Percentiles rank a stretch among this genome's conserved stretches.
These are phyloP conservation scores for Nicotiana noctiflora DNA, from an alignment of 257 asterid species.

Conservation along the genomic window DNA sequence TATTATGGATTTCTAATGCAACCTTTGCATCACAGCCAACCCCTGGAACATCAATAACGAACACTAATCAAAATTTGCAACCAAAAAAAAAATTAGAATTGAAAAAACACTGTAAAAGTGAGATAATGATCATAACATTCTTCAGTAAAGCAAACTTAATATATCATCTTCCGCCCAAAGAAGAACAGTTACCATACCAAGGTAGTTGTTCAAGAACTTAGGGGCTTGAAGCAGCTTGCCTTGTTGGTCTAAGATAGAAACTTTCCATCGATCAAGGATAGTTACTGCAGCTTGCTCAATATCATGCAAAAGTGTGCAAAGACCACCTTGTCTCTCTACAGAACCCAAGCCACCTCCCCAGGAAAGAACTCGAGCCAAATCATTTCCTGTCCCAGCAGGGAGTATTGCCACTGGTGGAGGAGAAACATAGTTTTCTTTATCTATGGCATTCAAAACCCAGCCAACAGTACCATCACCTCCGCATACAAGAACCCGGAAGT, in stretches of 20 bases:
- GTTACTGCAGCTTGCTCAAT: slow-evolving; percentile 98
- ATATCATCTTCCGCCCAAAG: neutral
- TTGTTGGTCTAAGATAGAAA: slow-evolving; percentile 58
- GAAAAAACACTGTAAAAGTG: neutral
- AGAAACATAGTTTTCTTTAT: slow-evolving; percentile 82
- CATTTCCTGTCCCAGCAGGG: slow-evolving; percentile 99
- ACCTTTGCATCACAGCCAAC: slow-evolving; percentile 99
- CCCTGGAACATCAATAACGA: slow-evolving; percentile 36
- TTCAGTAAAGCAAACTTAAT: neutral
- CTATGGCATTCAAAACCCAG: slow-evolving; percentile 87
- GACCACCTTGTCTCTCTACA: slow-evolving; percentile 98
- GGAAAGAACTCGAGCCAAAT: slow-evolving; percentile 91
- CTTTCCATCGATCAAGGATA: slow-evolving; percentile 94
- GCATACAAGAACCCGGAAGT: slow-evolving; percentile 85
- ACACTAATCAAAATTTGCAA: neutral
- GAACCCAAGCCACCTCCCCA: slow-evolving; percentile 99
- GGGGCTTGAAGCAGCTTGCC: slow-evolving; percentile 58
- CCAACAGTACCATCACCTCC: slow-evolving; percentile 99
- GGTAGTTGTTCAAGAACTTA: slow-evolving; percentile 88
- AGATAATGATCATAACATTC: neutral
- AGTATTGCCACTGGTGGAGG: slow-evolving; percentile 99
- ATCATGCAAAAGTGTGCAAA: slow-evolving; percentile 72
- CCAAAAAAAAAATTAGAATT: neutral
- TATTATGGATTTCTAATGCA: slow-evolving; percentile 92
- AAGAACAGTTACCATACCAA: slow-evolving; percentile 48